Conservation (phyloP, 2,329 filamentous ascomycete species). For the Plectosphaerella plurivora region DNA sequence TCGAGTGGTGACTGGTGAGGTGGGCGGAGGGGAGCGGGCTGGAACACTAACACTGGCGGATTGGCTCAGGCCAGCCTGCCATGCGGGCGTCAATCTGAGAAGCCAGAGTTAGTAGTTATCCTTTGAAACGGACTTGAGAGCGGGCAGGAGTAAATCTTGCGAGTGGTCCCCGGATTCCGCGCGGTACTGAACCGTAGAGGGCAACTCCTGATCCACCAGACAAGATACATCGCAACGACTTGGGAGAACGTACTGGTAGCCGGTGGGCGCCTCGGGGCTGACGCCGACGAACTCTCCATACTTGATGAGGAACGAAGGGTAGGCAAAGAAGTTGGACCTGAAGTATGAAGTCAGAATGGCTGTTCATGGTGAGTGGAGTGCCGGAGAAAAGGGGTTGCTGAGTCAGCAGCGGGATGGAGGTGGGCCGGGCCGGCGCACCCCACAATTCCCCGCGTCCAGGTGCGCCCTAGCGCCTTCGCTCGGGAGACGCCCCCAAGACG, state of each 20-base stretch:
- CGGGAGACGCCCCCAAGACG: slow-evolving; percentile 7
- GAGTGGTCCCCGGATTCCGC: too few relatives aligned
- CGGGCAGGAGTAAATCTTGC: too few relatives aligned
- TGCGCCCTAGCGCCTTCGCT: neutral
- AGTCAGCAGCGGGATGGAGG: too few relatives aligned
- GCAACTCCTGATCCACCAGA: too few relatives aligned
- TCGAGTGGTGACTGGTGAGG: too few relatives aligned
- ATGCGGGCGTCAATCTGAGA: slow-evolving; percentile 15
- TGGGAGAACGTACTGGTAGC: slow-evolving; percentile 26
- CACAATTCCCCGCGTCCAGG: too few relatives aligned
- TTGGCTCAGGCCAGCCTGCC: slow-evolving; percentile 1
- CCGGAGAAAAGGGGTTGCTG: too few relatives aligned
- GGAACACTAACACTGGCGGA: neutral
- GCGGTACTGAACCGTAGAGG: too few relatives aligned
- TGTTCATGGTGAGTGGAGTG: slow-evolving; percentile 1
- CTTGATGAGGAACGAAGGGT: slow-evolving; percentile 21
- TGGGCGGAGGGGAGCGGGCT: too few relatives aligned
- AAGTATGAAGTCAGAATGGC: too few relatives aligned
- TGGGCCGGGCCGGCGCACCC: too few relatives aligned
- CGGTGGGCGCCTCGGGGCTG: slow-evolving; percentile 5
- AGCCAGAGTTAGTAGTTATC: slow-evolving; percentile 22
- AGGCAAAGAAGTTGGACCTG: slow-evolving; percentile 17
- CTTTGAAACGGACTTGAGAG: slow-evolving; percentile 8
- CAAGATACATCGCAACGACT: too few relatives aligned
- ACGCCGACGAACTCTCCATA: slow-evolving; percentile 22